Base-by-base conservation (phyloP, 345 rosid species). In the Aethionema arabicum region DNA sequence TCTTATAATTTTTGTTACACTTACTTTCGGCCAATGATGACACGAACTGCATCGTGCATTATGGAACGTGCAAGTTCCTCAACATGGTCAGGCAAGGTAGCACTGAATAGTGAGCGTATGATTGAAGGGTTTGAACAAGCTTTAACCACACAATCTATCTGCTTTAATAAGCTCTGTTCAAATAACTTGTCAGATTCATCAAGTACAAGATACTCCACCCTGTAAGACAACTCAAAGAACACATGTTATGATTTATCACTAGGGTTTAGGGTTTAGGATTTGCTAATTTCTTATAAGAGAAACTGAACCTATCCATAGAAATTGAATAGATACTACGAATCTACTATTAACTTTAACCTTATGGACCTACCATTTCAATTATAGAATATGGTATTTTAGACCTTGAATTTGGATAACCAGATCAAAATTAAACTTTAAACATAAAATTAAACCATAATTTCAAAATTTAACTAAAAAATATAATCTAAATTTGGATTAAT, bases 121-220 rank as follows among this genome's bases (percentile, higher is more conserved):
- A 93, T 79, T 47, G 90, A 82, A 63, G 97, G 97, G 61, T 93
- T 90, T 11, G 97, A 82, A 66, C 99, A 90, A 42, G 95, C 91
- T 78, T 90, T 85, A 8, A 90, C 95, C 69, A 93, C 93, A 62
- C 72, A 75, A 77, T 93, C 99, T 8, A 87, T 90, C 80, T 93
- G 91, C 82, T 85, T 83, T 49, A 93, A 60, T 69, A 93, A 71
- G 77, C 91, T 86, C 56, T 77, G 85, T 78, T 93, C 97, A 67
- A 93, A 93, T n/a, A 93, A 80, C 79, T 93, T 93, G 77, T 90
- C 99, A 29, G 97, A 86, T 79, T 93, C 99, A 78, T 93, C 99
- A 52, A 93, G 82, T 74, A 93, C 95, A 54, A 93, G 96, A 74
- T 77, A 87, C 74, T 93, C 91, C 10, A 87, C 97, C 90, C 97